Conservation (phyloP, 1,284 basidiomycete species). For the Rhodotorula sp. region DNA sequence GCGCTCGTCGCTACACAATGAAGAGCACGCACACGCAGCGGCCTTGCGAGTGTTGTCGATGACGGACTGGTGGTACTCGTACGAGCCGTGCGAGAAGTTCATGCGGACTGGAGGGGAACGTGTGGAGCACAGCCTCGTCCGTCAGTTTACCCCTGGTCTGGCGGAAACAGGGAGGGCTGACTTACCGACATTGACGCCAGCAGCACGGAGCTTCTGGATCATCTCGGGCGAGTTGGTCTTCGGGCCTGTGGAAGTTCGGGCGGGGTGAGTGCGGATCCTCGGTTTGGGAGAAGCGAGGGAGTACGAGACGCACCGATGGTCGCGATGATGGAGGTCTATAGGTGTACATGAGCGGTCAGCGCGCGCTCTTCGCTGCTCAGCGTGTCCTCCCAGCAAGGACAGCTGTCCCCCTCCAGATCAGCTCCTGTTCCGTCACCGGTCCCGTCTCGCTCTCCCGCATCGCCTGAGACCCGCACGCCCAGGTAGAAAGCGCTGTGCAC, state of each 20-base stretch:
- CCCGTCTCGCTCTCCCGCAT: background rate
- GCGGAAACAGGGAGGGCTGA: conserved; percentile 34
- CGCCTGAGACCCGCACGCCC: conserved; percentile 7
- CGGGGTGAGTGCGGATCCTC: background rate
- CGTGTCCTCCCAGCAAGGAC: too few species aligned
- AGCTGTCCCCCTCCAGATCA: too few species aligned
- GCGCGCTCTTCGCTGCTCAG: background rate
- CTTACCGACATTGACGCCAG: conserved; percentile 94
- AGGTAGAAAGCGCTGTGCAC: conserved; percentile 23
- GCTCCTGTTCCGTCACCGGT: background rate
- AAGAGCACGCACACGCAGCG: conserved; percentile 64
- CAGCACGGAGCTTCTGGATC: conserved; percentile 74
- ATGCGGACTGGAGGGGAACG: conserved; percentile 71
- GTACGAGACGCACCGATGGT: conserved; percentile 73
- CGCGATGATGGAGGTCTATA: conserved; percentile 89
- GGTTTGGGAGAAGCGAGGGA: background rate
- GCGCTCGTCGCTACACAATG: background rate
- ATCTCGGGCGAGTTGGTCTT: conserved; percentile 88
- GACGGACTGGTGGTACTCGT: conserved; percentile 96
- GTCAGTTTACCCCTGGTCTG: background rate
- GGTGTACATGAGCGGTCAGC: conserved; percentile 1
- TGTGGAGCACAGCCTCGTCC: background rate
- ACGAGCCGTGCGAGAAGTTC: conserved; percentile 97
- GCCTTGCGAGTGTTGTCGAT: conserved; percentile 92
- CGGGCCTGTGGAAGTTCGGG: conserved; percentile 62